Evolutionary conservation across 2,329 filamentous ascomycete genomes (phyloP), one percentile per base, ranked within the genome.

Genomic region (Alternaria gaisen): DNA sequence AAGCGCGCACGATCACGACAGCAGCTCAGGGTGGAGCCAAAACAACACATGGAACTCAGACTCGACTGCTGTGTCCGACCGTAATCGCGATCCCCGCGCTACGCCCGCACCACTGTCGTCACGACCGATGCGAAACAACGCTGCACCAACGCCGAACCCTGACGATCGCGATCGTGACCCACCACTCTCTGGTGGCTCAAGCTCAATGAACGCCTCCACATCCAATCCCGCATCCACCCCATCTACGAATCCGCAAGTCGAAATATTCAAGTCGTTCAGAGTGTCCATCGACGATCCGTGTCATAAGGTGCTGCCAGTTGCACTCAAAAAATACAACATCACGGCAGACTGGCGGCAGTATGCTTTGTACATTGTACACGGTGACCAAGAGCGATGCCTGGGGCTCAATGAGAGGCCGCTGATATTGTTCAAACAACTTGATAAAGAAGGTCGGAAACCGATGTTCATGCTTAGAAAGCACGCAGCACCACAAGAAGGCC

Each of bases 231-330:
- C 68, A 30, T 63, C 67, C 53, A 61, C 73, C 1, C 66, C 72
- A 8, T 77, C 76, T 12, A 70, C 77, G 55, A 84, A 84, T 62
- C 81, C 82, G 11, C 81, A 83, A 69, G 94, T 97, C 61, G 95
- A 99, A 79, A 97, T 99, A 61, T 98, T 98, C 88, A 99, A 99
- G 79, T 97, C 92, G 1, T 99, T 99, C 86, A 90, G 94, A 40
- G 95, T 99, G 64, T 95, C 92, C 76, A 96, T 98, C 87, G 95
- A 99, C 70, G 95, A 99, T 74, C 95, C 95, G 3, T 99, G 95
- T 81, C 91, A 97, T 83, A 97, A 97, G 78, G 95, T 99, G 28
- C 85, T 99, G 2, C 95, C 95, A 1, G 95, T 96, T 16, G 95
- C 95, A 3, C 86, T 99, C 18, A 96, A 96, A 77, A 97, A 97